Base-by-base conservation (phyloP, 2,329 filamentous ascomycete genomes). In the Microcera coccophila region DNA sequence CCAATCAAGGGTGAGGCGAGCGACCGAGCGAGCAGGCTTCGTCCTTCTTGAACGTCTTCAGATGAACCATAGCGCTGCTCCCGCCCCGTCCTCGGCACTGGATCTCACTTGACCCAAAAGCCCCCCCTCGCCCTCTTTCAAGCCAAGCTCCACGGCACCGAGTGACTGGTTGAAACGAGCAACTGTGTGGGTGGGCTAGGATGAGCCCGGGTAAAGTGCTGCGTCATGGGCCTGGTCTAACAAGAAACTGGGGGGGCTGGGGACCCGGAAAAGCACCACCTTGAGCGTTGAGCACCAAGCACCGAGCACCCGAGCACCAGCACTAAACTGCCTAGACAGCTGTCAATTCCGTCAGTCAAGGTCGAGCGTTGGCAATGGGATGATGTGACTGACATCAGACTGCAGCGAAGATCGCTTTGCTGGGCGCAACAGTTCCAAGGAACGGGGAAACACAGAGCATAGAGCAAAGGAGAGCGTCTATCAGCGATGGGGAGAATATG, bases 111-210 rank as follows among this genome's bases (percentile, higher is more conserved):
- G n/a, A n/a, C 50, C 47, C 48, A 52, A 40, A 42, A 47, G 42
- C 41, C 39, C 36, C 43, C 42, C 47, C 39, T 36, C 39, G 22
- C 19, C 39, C 42, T 31, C 36, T 22, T 29, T 33, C 26, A 32
- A 44, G 39, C 36, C 18, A 20, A 20, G 22, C 52, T 47, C 52
- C 45, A 53, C 48, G 29, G 55, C 55, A 57, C 55, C 55, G 52
- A 58, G 45, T 40, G 52, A 41, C 48, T 48, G 55, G 55, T 58
- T 49, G 39, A 49, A 44, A 43, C 54, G 54, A 43, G 54, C 54
- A 44, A 48, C 53, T 57, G n/a, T n/a, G 47, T 38, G 48, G 45
- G 29, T 14, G 8, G 29, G 44, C 43, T 33, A 35, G 45, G 39
- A 45, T 42, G 11, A 26, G 21, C 41, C 52, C 38, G 15, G 33